Percentiles rank a stretch among this genome's conserved stretches.
These are phyloP conservation scores for Stromatinia cepivora DNA, from an alignment of 2,329 filamentous ascomycete genomes.

Conservation along the genomic window DNA sequence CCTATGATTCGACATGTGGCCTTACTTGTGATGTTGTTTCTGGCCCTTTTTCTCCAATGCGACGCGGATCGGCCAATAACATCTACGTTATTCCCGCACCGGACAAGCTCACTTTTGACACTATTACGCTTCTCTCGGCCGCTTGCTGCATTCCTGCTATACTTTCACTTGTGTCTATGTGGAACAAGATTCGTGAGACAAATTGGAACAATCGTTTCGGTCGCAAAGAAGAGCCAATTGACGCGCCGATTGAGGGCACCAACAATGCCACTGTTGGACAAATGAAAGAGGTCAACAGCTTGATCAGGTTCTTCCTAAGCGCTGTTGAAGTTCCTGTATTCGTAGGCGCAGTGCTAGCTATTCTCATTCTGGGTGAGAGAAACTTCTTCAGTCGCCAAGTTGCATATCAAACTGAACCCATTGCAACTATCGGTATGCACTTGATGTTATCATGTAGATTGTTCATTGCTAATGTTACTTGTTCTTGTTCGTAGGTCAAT, in stretches of 20 bases:
- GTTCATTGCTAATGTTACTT: conserved; percentile 37
- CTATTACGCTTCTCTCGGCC: conserved; percentile 60
- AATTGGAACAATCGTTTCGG: conserved; percentile 56
- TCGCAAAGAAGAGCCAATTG: conserved; percentile 36
- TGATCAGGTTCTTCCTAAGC: conserved; percentile 54
- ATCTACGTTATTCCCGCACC: conserved; percentile 63
- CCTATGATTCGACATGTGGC: conserved; percentile 48
- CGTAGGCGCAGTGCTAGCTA: conserved; percentile 56
- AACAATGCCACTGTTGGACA: conserved; percentile 54
- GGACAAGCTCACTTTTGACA: conserved; percentile 55
- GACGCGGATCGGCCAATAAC: conserved; percentile 56
- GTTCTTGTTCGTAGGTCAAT: conserved; percentile 49
- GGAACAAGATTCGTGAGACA: conserved; percentile 62
- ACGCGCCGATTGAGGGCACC: conserved; percentile 52
- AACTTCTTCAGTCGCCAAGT: conserved; percentile 63
- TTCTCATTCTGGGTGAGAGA: conserved; percentile 61
- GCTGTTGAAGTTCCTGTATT: conserved; percentile 61
- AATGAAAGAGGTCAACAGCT: conserved; percentile 57
- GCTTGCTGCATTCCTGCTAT: conserved; percentile 66
- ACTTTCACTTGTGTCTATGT: conserved; percentile 60
- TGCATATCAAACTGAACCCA: conserved; percentile 60
- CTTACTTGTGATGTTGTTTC: conserved; percentile 48
- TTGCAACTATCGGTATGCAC: conserved; percentile 57
- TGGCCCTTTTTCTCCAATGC: conserved; percentile 57
- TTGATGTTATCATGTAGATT: conserved; percentile 9